Evolutionary conservation across 2,329 filamentous ascomycete genomes (phyloP).

Genomic region (Ampelomyces quisqualis): DNA sequence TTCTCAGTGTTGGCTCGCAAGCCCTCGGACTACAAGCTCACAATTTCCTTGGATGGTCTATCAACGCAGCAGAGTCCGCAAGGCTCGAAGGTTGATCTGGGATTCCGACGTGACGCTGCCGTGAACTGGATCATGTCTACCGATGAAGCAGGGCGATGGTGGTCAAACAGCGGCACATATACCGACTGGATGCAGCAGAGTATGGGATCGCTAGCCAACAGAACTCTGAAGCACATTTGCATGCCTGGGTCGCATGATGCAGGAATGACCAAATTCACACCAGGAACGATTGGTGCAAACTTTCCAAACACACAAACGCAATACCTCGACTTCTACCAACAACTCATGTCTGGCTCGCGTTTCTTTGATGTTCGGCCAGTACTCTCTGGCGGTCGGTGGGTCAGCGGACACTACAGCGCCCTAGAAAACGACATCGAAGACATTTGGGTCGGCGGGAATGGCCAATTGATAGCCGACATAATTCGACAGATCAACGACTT

Average conservation of each 20-base stretch:
- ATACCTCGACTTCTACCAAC: conserved; percentile 48
- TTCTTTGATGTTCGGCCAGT: conserved; percentile 54
- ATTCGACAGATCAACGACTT: conserved; percentile 51
- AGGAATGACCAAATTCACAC: conserved; percentile 50
- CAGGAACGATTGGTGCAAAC: conserved; percentile 43
- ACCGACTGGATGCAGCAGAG: conserved; percentile 47
- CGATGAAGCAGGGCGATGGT: conserved; percentile 37
- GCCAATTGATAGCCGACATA: conserved; percentile 48
- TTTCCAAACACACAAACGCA: conserved; percentile 51
- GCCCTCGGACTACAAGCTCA: conserved; percentile 33
- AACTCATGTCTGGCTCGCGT: conserved; percentile 50
- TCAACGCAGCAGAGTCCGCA: conserved; percentile 37
- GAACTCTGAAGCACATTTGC: conserved; percentile 49
- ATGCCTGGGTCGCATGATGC: conserved; percentile 55
- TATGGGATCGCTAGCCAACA: conserved; percentile 41
- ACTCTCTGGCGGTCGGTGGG: conserved; percentile 44
- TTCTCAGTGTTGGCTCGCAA: conserved; percentile 38
- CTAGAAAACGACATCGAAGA: conserved; percentile 37
- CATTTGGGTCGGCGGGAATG: conserved; percentile 49
- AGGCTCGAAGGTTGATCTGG: conserved; percentile 36
- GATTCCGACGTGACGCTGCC: conserved; percentile 39
- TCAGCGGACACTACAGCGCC: conserved; percentile 46
- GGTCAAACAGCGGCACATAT: conserved; percentile 40
- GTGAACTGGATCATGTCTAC: conserved; percentile 45
- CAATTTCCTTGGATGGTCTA: conserved; percentile 32